Percentiles rank a stretch among this genome's conserved stretches.
Conservation (phyloP, 78 protist species). For the Protostelium mycophagum region DNA sequence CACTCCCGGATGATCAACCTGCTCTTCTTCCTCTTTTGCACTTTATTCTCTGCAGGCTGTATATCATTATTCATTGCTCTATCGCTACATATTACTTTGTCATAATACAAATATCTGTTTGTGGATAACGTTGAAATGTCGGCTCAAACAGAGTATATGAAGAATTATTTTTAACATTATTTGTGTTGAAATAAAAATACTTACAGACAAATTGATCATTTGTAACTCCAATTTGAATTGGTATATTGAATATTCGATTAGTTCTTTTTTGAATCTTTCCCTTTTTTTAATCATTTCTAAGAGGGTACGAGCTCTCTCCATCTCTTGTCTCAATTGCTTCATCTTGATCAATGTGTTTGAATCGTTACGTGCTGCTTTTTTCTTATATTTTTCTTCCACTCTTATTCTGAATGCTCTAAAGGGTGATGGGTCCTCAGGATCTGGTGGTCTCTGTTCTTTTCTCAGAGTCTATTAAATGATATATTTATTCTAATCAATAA, state of each 20-base stretch:
- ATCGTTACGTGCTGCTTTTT: slow-evolving; percentile 45
- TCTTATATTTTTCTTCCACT: slow-evolving; percentile 21
- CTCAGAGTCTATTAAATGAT: background rate
- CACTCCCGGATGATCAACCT: too few species aligned
- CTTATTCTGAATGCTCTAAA: slow-evolving; percentile 50
- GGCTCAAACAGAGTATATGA: too few species aligned
- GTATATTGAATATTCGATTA: background rate
- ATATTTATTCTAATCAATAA: background rate
- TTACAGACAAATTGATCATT: background rate
- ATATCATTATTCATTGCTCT: too few species aligned
- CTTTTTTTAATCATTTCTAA: slow-evolving; percentile 56
- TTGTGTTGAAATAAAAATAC: background rate
- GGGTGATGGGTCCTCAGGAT: slow-evolving; percentile 49
- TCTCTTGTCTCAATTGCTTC: slow-evolving; percentile 35
- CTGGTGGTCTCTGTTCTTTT: slow-evolving; percentile 20
- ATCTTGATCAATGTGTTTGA: slow-evolving; percentile 20
- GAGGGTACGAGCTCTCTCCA: slow-evolving; percentile 32
- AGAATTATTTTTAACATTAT: too few species aligned
- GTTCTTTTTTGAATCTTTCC: slow-evolving; percentile 46
- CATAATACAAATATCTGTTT: too few species aligned
- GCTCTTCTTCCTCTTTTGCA: too few species aligned
- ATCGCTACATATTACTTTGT: too few species aligned
- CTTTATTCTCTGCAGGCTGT: too few species aligned
- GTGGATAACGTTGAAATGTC: too few species aligned
- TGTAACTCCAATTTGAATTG: background rate